These are phyloP conservation scores for Pachyrhizus erosus DNA, from an alignment of 306 rosid genomes.

Conservation along the genomic window DNA sequence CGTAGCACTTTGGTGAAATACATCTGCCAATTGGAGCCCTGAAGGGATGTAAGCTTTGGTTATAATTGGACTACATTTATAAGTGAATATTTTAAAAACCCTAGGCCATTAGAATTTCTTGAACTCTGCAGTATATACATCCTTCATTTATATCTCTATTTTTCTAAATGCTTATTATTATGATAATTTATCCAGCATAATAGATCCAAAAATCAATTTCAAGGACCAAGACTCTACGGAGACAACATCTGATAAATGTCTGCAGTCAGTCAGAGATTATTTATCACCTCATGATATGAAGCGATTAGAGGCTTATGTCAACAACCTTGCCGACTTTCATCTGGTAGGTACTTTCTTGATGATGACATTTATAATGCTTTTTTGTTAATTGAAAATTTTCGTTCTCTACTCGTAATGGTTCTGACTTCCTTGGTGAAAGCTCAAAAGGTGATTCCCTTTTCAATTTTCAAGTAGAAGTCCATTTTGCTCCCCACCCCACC, in stretches of 20 bases:
- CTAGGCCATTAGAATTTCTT: not conserved
- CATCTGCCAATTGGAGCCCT: too few species aligned
- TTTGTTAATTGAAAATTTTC: slow-evolving; percentile 25
- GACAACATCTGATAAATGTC: slow-evolving; percentile 47
- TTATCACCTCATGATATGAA: slow-evolving; percentile 88
- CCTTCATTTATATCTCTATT: slow-evolving; percentile 33
- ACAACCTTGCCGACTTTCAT: slow-evolving; percentile 81
- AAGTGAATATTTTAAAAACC: not conserved
- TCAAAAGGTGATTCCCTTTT: not conserved
- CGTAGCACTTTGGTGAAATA: too few species aligned
- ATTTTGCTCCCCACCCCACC: not conserved
- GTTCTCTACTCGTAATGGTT: not conserved
- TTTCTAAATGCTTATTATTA: slow-evolving; percentile 37
- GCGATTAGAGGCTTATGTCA: slow-evolving; percentile 88
- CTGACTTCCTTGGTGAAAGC: not conserved
- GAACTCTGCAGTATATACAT: not conserved
- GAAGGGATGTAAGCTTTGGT: not conserved
- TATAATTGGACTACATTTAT: not conserved
- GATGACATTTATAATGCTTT: not conserved
- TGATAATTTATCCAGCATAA: slow-evolving; percentile 63
- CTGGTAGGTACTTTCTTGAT: slow-evolving; percentile 57
- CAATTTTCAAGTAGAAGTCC: not conserved
- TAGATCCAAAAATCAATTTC: slow-evolving; percentile 90
- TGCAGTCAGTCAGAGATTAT: slow-evolving; percentile 63
- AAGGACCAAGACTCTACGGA: slow-evolving; percentile 53